These are phyloP conservation scores for Immersiella caudata DNA, from an alignment of 495 filamentous ascomycete species.

Conservation along the genomic window DNA sequence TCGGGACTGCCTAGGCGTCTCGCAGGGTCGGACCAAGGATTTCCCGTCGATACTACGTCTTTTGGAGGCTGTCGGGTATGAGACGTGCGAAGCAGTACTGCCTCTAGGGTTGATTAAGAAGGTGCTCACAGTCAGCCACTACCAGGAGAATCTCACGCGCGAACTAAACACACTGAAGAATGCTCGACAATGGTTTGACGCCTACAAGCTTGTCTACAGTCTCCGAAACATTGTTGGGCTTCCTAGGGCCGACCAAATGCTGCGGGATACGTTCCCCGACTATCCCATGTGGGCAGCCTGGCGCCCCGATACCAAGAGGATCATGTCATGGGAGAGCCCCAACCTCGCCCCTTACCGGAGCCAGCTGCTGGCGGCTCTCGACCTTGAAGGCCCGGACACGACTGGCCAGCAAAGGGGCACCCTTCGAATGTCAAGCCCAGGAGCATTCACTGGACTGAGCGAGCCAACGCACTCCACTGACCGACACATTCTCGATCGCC, in stretches of 20 bases:
- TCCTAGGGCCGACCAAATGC: conserved; percentile 15
- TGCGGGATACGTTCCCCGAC: conserved; percentile 21
- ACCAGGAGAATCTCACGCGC: conserved; percentile 14
- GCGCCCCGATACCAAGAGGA: conserved; percentile 18
- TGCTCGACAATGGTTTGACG: conserved; percentile 20
- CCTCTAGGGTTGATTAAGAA: conserved; percentile 13
- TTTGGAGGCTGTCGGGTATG: conserved; percentile 13
- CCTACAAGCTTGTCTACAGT: conserved; percentile 22
- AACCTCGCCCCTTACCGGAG: background rate
- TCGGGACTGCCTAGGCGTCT: conserved; percentile 16
- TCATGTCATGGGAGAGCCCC: conserved; percentile 19
- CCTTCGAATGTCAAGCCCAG: conserved; percentile 22
- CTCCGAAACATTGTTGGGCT: conserved; percentile 17
- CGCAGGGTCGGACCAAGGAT: conserved; percentile 9
- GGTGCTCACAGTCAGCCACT: conserved; percentile 19
- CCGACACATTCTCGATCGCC: conserved; percentile 20
- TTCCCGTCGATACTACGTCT: conserved; percentile 21
- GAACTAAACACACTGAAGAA: conserved; percentile 11
- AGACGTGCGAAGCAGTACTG: conserved; percentile 10
- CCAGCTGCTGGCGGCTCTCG: conserved; percentile 11
- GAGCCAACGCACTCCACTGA: conserved; percentile 7
- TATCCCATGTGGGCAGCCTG: conserved; percentile 28
- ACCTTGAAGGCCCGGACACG: conserved; percentile 26
- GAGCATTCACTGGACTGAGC: conserved; percentile 6
- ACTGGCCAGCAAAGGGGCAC: conserved; percentile 23